Base-by-base conservation (phyloP, 2,329 filamentous ascomycete species). In the Alternaria sp. region DNA sequence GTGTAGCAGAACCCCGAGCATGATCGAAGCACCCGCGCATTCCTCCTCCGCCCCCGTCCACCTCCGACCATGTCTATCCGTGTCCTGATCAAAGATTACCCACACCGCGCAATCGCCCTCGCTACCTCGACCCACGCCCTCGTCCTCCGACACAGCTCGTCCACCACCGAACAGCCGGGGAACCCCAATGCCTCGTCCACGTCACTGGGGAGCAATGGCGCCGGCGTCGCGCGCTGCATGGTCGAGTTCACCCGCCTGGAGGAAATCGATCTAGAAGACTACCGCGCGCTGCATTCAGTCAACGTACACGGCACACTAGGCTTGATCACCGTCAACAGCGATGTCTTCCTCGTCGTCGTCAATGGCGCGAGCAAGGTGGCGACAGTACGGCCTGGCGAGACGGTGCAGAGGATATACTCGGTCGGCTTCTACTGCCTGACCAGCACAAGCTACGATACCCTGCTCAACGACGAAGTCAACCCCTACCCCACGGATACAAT, bases 381-480 rank as follows among this genome's bases (percentile, higher is more conserved):
- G 15, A 93, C 89, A 1, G 87, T 97, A 51, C 87, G 94, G 51
- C 94, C 94, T 0, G 93, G 93, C 50, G 95, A 98, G 84, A 95
- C 91, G 5, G 90, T 97, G 23, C 92, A 96, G 81, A 90, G 90
- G 79, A 98, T 98, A 72, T 87, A 90, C 64, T 89, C 87, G 20
- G 95, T 97, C 62, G 92, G 96, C 69, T 98, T 98, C 79, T 88
- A 97, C 82, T 98, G 96, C 76, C 83, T 99, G 64, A 98, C 93
- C 79, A 92, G 90, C 72, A 85, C 90, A 44, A 89, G 93, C 69
- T 97, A 96, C 80, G 96, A 98, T 80, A 87, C 94, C 79, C 87
- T 94, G 23, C 78, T 87, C 44, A 83, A 86, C 58, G 84, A 87
- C 72, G 85, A 87, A 60, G 79, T 86, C 57, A 87, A 88, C 67